Evolutionary conservation across 129 eudicot genomes (phyloP), one percentile per base, ranked within the genome.

Genomic region (Centaurea solstitialis): DNA sequence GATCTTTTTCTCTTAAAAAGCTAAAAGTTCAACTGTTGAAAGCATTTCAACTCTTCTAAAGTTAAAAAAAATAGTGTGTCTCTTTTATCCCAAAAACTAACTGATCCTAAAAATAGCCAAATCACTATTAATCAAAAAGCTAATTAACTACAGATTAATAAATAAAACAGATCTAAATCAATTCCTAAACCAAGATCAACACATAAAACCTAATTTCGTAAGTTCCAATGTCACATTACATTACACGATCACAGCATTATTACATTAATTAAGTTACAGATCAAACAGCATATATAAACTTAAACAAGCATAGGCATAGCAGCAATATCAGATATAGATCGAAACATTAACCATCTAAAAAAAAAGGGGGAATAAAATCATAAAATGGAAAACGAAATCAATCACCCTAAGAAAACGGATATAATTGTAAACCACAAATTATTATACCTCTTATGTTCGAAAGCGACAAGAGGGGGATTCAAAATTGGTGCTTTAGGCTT

Each of bases 391-490:
- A 26, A 74, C 5, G 80, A 39, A 76, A 71, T 71, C 75, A 3
- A 39, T 9, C 9, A 39, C 24, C 17, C 75, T 38, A 26, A 57
- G 3, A 74, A 74, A 73, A 15, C 26, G 75, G 43, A 53, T 61
- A 47, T n/a, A n/a, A n/a, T n/a, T n/a, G n/a, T n/a, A n/a, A n/a
- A n/a, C n/a, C n/a, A n/a, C n/a, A n/a, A n/a, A n/a, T n/a, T n/a
- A n/a, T n/a, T n/a, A 28, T 74, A 93, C 98, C 98, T 86, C 90
- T 93, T 93, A 70, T 93, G 90, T 59, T 93, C 96, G 69, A 90
- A 88, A 17, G 96, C 38, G 78, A 69, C 74, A 22, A 86, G 83
- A 26, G 90, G 87, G 33, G 90, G 90, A 68, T 76, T 89, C 50
- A 82, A 71, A n/a, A 70, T 85, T 43, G 80, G 90, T 7, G 88